Conservation (phyloP, 805 yeast species). For the Tetrapisispora arboricola region DNA sequence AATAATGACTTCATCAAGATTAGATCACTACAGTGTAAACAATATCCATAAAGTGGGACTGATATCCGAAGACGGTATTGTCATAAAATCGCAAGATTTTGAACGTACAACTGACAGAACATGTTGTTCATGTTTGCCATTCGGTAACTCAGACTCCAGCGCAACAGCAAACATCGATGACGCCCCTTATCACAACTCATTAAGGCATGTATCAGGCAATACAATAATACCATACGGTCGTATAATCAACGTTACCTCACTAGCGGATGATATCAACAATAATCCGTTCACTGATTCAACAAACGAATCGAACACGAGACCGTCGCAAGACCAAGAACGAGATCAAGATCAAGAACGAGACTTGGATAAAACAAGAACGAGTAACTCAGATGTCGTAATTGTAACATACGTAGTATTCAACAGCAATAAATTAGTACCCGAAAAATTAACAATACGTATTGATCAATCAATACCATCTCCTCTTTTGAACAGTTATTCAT, state of each 20-base stretch:
- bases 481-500: background rate
- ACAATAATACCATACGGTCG: constrained; percentile 27
- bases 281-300: background rate
- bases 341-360: no score
- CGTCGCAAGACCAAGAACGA: no score
- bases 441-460: background rate
- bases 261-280: no score
- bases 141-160: background rate
- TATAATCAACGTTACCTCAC: constrained; percentile 16
- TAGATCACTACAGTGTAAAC: background rate
- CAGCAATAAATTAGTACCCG: background rate
- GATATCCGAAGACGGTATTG: constrained; percentile 18
- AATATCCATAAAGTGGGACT: background rate
- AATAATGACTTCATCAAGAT: background rate
- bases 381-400: background rate
- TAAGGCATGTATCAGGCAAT: constrained; percentile 7
- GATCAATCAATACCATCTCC: background rate
- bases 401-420: background rate
- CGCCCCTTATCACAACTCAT: background rate
- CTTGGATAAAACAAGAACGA: no score
- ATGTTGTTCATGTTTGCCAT: constrained; percentile 6
- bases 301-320: no score
- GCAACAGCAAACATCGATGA: background rate
- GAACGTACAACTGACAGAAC: constrained; percentile 2
- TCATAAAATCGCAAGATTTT: constrained; percentile 23